Evolutionary conservation across 2,329 filamentous ascomycete species (phyloP), one percentile per base, ranked within the genome.

Genomic region (Fusarium staphyleae): DNA sequence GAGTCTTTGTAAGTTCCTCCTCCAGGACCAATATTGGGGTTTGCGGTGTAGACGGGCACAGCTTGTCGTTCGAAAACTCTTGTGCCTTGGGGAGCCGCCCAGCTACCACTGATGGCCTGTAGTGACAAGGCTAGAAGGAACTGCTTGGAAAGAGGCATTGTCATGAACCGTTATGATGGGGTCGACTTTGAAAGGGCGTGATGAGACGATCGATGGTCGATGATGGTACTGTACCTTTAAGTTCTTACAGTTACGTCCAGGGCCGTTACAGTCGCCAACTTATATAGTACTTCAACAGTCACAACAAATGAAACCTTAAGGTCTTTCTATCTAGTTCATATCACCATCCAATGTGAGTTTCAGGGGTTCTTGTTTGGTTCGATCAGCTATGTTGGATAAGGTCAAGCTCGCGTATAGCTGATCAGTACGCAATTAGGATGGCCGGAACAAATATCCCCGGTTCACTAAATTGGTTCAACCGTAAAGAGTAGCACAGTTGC

Each of bases 1-100:
- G 70, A 72, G 49, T 72, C 69, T 35, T 60, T 60, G 57, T 65
- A 70, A 29, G 35, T 50, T 35, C 49, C 64, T 29, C 69, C 69
- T 12, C 69, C 69, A 7, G 68, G 65, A 28, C 69, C 69, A 46
- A 71, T 65, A 30, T 56, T 64, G 30, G 65, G 56, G 48, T 71
- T 70, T 12, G 67, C 59, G 0, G 60, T 64, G 47, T 66, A 72
- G 6, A 53, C 15, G 11, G 43, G 32, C n/a, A n/a, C 22, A n/a
- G 41, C 32, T 28, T 47, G 44, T 22, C 44, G 44, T 29, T 47
- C 44, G 12, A 18, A 16, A 41, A 28, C 8, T 3, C 7, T 10
- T 12, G 32, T 22, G 4, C 34, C 44, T 19, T 39, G 26, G 13
- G 44, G 44, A 30, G 44, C 44, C 16, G 44, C 44, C 34, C 33